These are phyloP conservation scores for Leccinum disarticulatum DNA, from an alignment of 768 basidiomycete genomes.

Conservation along the genomic window DNA sequence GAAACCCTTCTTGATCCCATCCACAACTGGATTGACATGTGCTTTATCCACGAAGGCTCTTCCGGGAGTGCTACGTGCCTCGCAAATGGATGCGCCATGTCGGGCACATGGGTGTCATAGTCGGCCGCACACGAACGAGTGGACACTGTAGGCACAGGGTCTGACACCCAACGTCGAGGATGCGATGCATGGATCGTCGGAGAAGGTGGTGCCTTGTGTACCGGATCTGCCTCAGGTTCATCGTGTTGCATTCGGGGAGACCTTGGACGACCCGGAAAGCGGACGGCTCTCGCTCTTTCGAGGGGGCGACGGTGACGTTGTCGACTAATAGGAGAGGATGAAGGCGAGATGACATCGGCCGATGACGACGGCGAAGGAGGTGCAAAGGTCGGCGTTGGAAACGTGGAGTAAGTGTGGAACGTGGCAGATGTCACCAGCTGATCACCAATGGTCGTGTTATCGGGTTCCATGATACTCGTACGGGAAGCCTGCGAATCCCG, in stretches of 20 bases:
- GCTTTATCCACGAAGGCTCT: constrained; percentile 53
- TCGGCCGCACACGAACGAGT: constrained; percentile 5
- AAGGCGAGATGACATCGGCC: constrained; percentile 23
- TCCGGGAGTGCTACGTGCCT: constrained; percentile 32
- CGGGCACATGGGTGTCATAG: constrained; percentile 3
- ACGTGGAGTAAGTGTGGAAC: constrained; percentile 27
- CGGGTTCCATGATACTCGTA: constrained; percentile 14
- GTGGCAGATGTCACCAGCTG: constrained; percentile 16
- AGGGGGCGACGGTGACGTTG: constrained; percentile 32
- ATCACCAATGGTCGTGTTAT: constrained; percentile 15
- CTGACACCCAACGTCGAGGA: constrained; percentile 17
- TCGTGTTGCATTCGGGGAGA: constrained; percentile 23
- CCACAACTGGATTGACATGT: constrained; percentile 56
- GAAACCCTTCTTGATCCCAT: constrained; percentile 88
- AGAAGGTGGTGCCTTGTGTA: constrained; percentile 6
- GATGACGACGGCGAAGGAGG: constrained; percentile 32
- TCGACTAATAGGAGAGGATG: constrained; percentile 19
- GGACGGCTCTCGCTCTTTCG: constrained; percentile 34
- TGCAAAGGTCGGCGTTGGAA: constrained; percentile 28
- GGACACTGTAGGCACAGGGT: constrained; percentile 6
- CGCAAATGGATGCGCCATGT: constrained; percentile 9
- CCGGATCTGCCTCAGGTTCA: constrained; percentile 13
- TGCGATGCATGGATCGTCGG: background rate
- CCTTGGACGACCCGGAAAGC: constrained; percentile 26
- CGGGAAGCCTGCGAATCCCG: constrained; percentile 18